These are phyloP conservation scores for Vaccinium vitisidaea DNA, from an alignment of 148 eudicot species.

Conservation along the genomic window DNA sequence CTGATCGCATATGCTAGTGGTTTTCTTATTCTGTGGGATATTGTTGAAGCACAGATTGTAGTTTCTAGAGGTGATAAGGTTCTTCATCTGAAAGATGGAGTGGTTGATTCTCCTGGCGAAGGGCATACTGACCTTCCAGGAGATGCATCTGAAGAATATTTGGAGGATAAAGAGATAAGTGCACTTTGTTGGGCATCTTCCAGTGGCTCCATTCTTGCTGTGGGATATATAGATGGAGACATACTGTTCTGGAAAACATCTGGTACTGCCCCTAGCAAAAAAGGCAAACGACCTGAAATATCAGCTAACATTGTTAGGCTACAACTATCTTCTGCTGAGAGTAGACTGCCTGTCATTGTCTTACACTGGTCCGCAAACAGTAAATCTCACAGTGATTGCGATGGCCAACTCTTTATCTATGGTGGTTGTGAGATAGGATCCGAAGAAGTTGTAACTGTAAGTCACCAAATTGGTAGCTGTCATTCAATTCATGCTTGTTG, in stretches of 20 bases:
- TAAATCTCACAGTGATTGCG: constrained; percentile 39
- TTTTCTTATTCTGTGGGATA: constrained; percentile 59
- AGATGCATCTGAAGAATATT: constrained; percentile 30
- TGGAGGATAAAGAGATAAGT: constrained; percentile 73
- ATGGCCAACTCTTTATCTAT: constrained; percentile 69
- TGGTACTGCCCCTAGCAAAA: constrained; percentile 32
- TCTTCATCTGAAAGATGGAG: constrained; percentile 46
- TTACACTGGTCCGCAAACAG: constrained; percentile 56
- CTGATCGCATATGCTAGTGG: constrained; percentile 63
- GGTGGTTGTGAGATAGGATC: constrained; percentile 80
- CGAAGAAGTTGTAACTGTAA: constrained; percentile 76
- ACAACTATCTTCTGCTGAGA: constrained; percentile 59
- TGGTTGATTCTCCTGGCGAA: constrained; percentile 36
- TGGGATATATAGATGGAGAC: constrained; percentile 78
- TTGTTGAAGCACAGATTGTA: constrained; percentile 49
- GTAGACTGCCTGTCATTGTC: constrained; percentile 69
- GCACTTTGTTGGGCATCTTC: constrained; percentile 81
- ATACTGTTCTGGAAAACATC: constrained; percentile 67
- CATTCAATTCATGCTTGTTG: neutral
- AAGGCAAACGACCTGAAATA: constrained; percentile 32
- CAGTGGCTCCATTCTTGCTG: constrained; percentile 61
- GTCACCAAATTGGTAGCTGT: constrained; percentile 21
- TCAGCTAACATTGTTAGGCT: constrained; percentile 61
- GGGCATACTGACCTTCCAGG: constrained; percentile 26
- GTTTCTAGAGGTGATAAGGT: constrained; percentile 62